Conservation (phyloP, 495 filamentous ascomycete genomes). For the Achaetomiella virescens region DNA sequence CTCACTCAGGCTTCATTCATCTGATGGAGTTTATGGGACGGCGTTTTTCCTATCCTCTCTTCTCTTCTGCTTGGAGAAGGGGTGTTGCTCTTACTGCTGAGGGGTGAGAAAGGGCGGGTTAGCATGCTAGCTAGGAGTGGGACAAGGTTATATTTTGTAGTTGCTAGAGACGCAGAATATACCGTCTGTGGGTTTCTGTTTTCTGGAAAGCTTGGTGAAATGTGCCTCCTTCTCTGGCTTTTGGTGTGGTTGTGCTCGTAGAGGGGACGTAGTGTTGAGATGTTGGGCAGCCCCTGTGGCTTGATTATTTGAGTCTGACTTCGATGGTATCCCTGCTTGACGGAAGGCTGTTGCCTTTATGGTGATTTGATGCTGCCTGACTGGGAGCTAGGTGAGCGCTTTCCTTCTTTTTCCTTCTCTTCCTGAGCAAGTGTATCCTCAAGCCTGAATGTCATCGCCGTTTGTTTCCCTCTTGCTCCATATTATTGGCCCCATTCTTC, state of each 20-base stretch:
- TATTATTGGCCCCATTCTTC: too few relatives aligned
- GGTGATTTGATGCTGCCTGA: too few relatives aligned
- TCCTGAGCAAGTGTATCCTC: too few relatives aligned
- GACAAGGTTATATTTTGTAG: background rate
- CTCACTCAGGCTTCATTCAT: background rate
- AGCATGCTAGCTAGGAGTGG: background rate
- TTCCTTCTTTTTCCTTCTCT: too few relatives aligned
- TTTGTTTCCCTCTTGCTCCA: too few relatives aligned
- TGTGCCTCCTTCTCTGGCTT: background rate
- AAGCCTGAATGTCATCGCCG: too few relatives aligned
- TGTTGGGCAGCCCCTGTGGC: too few relatives aligned
- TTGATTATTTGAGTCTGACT: too few relatives aligned
- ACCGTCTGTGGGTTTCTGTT: background rate
- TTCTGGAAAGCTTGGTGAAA: background rate
- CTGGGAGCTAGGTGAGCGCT: too few relatives aligned
- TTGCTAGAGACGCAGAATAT: background rate
- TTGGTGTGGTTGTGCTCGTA: background rate
- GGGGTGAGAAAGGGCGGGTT: background rate
- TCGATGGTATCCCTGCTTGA: too few relatives aligned
- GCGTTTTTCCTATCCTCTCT: background rate
- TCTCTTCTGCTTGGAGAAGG: background rate
- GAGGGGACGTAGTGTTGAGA: too few relatives aligned
- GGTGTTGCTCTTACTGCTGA: background rate
- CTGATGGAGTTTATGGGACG: constrained; percentile 1
- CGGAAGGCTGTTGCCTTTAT: too few relatives aligned